These are phyloP conservation scores for Backusella sp. DNA, from an alignment of 192 early-diverging fungal species.

Conservation along the genomic window DNA sequence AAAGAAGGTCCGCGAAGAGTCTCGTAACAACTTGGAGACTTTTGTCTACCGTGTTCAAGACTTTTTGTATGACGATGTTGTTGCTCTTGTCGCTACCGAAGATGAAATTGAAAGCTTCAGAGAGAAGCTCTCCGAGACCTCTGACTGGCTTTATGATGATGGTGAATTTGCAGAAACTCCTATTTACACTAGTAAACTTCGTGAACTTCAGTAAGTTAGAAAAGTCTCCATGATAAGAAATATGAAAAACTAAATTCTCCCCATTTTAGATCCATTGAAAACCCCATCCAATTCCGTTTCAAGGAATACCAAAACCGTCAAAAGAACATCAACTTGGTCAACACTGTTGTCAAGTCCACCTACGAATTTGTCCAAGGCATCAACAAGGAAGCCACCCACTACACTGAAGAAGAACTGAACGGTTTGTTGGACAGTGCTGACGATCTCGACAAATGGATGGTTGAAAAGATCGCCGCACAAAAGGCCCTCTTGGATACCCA, in stretches of 20 bases:
- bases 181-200: constrained; percentile 54
- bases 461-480: constrained; percentile 58
- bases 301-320: constrained; percentile 46
- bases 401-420: constrained; percentile 56
- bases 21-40: constrained; percentile 85
- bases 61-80: constrained; percentile 74
- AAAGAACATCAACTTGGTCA: constrained; percentile 40
- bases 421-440: constrained; percentile 52
- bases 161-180: constrained; percentile 71
- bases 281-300: constrained; percentile 45
- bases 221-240: no score
- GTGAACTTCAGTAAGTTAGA: constrained; percentile 42
- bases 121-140: constrained; percentile 50
- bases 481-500: constrained; percentile 50
- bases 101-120: constrained; percentile 67
- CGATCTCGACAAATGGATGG: constrained; percentile 64
- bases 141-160: constrained; percentile 87
- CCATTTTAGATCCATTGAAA: constrained; percentile 40
- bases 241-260: neutral
- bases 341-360: constrained; percentile 31
- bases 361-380: constrained; percentile 46
- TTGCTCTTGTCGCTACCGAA: constrained; percentile 64
- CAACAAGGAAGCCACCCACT: constrained; percentile 48
- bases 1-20: constrained; percentile 75
- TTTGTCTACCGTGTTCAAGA: constrained; percentile 88